Base-by-base conservation (phyloP, 2,329 filamentous ascomycete genomes). In the Ophiostoma sp. region DNA sequence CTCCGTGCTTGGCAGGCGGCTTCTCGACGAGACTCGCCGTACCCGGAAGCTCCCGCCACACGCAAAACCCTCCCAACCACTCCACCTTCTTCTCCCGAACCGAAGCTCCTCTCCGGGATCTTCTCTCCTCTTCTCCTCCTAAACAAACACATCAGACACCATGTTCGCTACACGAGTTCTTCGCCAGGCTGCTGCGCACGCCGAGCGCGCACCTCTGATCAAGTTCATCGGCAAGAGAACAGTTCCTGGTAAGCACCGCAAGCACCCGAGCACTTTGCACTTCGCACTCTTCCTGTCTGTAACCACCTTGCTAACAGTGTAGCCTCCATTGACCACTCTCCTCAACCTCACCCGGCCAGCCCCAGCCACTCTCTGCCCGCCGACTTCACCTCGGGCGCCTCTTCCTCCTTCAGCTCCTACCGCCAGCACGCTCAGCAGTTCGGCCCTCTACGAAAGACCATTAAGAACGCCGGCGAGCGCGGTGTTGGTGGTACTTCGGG, bases 361-460 rank as follows among this genome's bases (percentile, higher is more conserved):
- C 91, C 92, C 61, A 87, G 86, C 48, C 84, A 89, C 78, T 83
- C 85, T 45, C 90, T 94, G 31, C 92, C 92, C 57, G 78, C 84
- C 72, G 81, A 81, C 79, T 88, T 87, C 78, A 79, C 81, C 75
- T 79, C 78, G 77, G 79, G 78, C 69, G 82, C 84, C 45, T 86
- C 89, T 83, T 82, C 87, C 76, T 89, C 87, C 75, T 95, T 95
- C 85, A 92, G 91, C 81, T 87, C 87, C 78, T 95, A 95, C 87
- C 91, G 92, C 80, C 88, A 93, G 82, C 90, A 91, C 81, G 92
- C 91, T 74, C 91, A 92, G 82, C 92, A 93, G 83, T 92, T 94
- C 80, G 92, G 92, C 45, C 92, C 92, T 19, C 87, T 95, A 74
- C 87, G 87, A 82, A 89, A 88, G 83, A 85, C 85, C 64, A 85